These are phyloP conservation scores for Citrus trifoliata DNA, from an alignment of 345 rosid species.

Conservation along the genomic window DNA sequence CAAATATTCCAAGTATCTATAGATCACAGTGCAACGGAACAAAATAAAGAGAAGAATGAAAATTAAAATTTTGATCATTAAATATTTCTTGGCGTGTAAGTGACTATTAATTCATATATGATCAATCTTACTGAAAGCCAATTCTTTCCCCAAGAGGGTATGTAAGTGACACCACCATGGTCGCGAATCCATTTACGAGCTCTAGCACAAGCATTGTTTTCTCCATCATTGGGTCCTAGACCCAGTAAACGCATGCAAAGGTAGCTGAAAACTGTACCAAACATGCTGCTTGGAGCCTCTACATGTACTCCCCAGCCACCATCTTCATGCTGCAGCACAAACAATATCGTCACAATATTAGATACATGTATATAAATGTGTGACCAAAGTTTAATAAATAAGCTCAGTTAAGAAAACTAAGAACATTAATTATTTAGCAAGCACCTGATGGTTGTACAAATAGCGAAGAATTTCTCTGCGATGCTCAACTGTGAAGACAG, in stretches of 20 bases:
- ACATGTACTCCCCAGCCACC: slow-evolving; percentile 49
- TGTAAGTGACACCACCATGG: slow-evolving; percentile 40
- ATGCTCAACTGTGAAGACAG: slow-evolving; percentile 37
- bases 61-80: background rate
- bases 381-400: too few relatives aligned
- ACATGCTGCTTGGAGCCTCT: slow-evolving; percentile 43
- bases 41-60: background rate
- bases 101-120: background rate
- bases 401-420: too few relatives aligned
- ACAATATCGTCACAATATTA: background rate
- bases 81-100: background rate
- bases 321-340: slow-evolving; percentile 33
- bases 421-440: too few relatives aligned
- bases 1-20: slow-evolving; percentile 34
- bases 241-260: slow-evolving; percentile 42
- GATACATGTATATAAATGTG: too few relatives aligned
- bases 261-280: slow-evolving; percentile 38
- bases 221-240: slow-evolving; percentile 43
- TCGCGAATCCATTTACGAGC: slow-evolving; percentile 44
- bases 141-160: slow-evolving; percentile 52
- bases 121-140: slow-evolving; percentile 39
- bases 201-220: slow-evolving; percentile 28
- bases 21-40: background rate
- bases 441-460: slow-evolving; percentile 46
- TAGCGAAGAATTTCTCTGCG: slow-evolving; percentile 45